Conservation (phyloP, 441 rosid species). For the Omphalea diandra region DNA sequence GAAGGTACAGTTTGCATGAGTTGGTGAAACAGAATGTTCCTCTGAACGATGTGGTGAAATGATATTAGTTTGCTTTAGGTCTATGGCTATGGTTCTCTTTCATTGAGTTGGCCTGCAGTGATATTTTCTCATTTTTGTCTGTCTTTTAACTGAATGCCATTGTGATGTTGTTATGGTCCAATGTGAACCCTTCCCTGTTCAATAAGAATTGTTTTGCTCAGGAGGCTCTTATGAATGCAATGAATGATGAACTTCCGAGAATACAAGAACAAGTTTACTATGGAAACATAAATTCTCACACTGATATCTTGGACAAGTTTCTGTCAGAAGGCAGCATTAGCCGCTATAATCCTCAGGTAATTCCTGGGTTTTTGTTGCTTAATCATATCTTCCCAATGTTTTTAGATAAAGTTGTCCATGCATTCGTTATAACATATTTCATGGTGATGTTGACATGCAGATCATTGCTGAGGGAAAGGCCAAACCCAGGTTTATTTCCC, state of each 20-base stretch:
- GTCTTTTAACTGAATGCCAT: not conserved
- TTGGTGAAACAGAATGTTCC: not conserved
- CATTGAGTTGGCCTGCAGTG: not conserved
- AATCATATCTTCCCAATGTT: not conserved
- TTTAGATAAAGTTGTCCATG: not conserved
- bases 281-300: slow-evolving; percentile 81
- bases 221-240: slow-evolving; percentile 92
- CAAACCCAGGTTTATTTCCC: slow-evolving; percentile 69
- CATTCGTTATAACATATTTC: slow-evolving; percentile 18
- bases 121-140: not conserved
- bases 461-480: slow-evolving; percentile 63
- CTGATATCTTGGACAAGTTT: slow-evolving; percentile 86
- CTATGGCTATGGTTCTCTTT: not conserved
- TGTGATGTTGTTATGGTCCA: not conserved
- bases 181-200: not conserved
- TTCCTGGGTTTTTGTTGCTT: not conserved
- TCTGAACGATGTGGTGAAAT: too few species aligned
- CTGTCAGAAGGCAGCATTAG: slow-evolving; percentile 82
- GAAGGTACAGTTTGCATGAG: not conserved
- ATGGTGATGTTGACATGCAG: slow-evolving; percentile 42
- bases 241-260: slow-evolving; percentile 96
- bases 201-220: slow-evolving; percentile 26
- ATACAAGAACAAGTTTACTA: slow-evolving; percentile 97
- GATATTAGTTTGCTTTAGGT: not conserved
- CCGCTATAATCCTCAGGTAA: slow-evolving; percentile 94